Percentiles rank a stretch among this genome's conserved stretches.
phyloP scores from a whole-genome alignment of 2,329 filamentous ascomycete genomes.

The Sphaerulina populicola region DNA sequence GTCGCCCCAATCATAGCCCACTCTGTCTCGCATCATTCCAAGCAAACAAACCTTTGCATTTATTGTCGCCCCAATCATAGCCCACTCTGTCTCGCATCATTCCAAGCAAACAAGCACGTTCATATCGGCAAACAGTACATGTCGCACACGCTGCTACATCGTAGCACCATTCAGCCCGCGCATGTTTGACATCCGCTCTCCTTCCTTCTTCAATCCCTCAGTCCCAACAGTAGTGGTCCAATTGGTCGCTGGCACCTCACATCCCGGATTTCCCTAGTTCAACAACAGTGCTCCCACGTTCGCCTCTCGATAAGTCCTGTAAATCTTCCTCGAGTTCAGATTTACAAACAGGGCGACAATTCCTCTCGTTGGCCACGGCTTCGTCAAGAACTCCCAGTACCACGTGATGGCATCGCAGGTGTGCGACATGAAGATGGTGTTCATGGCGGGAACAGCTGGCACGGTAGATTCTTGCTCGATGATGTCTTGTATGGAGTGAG shows the following conservation, averaged over 20 bases:
- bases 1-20: no score
- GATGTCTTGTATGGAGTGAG: constrained; percentile 11
- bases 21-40: no score
- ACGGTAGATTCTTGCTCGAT: constrained; percentile 16
- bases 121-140: no score
- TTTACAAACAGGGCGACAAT: constrained; percentile 19
- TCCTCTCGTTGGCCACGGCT: constrained; percentile 15
- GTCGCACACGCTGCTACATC: no score
- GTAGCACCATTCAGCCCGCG: no score
- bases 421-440: constrained; percentile 15
- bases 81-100: no score
- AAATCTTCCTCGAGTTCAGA: constrained; percentile 13
- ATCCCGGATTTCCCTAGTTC: constrained; percentile 16
- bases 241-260: not conserved
- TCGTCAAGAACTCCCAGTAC: constrained; percentile 19
- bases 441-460: constrained; percentile 8
- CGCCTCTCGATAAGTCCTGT: constrained; percentile 16
- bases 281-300: constrained; percentile 15
- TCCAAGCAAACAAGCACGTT: no score
- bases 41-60: no score
- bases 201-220: constrained; percentile 4
- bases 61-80: no score
- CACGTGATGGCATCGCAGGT: constrained; percentile 21
- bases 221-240: constrained; percentile 4
- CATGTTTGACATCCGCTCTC: constrained; percentile 1